Base-by-base conservation (phyloP, 441 rosid species). In the Populus trichocarpa region DNA sequence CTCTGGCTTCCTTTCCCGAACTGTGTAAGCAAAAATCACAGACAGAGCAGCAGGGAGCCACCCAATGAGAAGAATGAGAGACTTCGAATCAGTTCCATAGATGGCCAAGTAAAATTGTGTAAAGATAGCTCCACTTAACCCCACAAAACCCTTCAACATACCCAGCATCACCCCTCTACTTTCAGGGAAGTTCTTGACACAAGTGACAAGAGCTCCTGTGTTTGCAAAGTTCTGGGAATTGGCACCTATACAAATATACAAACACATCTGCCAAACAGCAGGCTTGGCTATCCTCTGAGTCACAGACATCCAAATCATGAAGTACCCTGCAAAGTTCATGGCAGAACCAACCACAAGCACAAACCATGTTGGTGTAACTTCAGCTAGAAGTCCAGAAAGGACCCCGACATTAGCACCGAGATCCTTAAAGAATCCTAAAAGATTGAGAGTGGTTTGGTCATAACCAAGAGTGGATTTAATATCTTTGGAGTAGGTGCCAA, bases 21-120 rank as follows among this genome's bases (percentile, higher is more conserved):
- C 87, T 64, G 90, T 88, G 78, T 87, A 88, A 42, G 88, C 95
- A 82, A 93, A 93, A 35, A 87, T 75, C 1, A 95, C 88, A 16
- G 97, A 93, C 6, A 95, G 67, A 38, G 91, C 97, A 50, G 96
- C 93, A 2, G 99, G 99, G 10, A 93, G 83, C 97, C 97, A 93
- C 0, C 86, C 96, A 72, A 93, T 91, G 57, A 95, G 85, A 26
- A 95, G 85, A 76, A 95, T 91, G 30, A 95, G 77, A 68, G 97
- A 88, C 73, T 87, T 90, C 0, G 97, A 88, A 68, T 93, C 96
- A 63, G 81, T 83, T 16, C 97, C 98, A 66, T 95, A 93, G 11
- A 93, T 84, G 9, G 96, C 96, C 42, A 89, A 79, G 82, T 95
- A 93, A 78, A 95, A 73, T 75, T 93, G 98, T 1, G 99, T 93